Conservation (phyloP, 2,329 filamentous ascomycete genomes). For the Zymoseptoria passerinii region DNA sequence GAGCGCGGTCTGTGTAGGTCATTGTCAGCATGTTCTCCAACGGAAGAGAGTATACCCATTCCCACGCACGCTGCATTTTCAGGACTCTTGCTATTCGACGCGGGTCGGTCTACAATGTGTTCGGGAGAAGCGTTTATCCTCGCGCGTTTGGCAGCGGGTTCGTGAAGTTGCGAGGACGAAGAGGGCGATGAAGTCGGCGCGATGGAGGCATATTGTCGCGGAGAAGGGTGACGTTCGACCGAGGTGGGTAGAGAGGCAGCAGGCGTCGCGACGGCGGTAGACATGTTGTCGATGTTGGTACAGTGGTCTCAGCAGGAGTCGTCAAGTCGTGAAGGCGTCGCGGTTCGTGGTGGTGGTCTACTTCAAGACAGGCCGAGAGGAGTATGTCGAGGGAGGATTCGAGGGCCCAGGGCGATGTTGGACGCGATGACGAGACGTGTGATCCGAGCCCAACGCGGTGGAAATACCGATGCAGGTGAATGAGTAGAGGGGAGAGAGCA, state of each 20-base stretch:
- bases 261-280: conserved; percentile 39
- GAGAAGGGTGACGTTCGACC: conserved; percentile 31
- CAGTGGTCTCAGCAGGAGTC: neutral
- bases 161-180: conserved; percentile 12
- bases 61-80: conserved; percentile 42
- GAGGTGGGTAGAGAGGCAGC: conserved; percentile 30
- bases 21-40: neutral
- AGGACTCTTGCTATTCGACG: conserved; percentile 43
- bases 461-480: neutral
- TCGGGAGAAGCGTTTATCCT: conserved; percentile 31
- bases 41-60: conserved; percentile 5
- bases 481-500: neutral
- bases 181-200: conserved; percentile 31
- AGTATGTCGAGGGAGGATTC: neutral
- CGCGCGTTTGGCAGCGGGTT: conserved; percentile 26
- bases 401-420: no score
- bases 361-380: neutral
- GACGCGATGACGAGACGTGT: no score
- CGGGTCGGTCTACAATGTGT: conserved; percentile 11
- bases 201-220: conserved; percentile 38
- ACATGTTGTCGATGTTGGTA: conserved; percentile 29
- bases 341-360: neutral
- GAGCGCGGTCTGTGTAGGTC: conserved; percentile 42
- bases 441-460: neutral
- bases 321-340: neutral